Evolutionary conservation across 306 rosid genomes (phyloP).

Genomic region (Rubus parviflorus): DNA sequence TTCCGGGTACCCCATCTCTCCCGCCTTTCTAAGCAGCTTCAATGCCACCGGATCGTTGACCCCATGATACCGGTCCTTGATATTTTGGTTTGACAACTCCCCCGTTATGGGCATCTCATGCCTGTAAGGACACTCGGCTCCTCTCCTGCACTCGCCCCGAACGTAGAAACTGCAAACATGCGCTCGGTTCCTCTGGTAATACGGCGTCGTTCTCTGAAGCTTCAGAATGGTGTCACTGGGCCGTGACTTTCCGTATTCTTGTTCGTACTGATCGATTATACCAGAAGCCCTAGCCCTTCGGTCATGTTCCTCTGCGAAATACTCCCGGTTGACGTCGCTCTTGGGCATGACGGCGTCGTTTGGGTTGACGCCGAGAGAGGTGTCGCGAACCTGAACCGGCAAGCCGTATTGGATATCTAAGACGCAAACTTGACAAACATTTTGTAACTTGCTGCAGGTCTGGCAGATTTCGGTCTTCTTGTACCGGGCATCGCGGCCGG

Average conservation of each 20-base stretch:
- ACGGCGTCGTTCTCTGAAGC: constrained; percentile 88
- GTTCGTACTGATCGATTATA: neutral
- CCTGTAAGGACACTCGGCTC: constrained; percentile 88
- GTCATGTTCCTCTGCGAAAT: constrained; percentile 87
- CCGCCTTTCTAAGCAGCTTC: constrained; percentile 88
- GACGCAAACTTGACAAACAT: constrained; percentile 90
- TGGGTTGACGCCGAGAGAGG: constrained; percentile 68
- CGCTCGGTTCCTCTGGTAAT: constrained; percentile 81
- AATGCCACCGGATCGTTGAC: constrained; percentile 89
- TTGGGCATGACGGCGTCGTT: constrained; percentile 74
- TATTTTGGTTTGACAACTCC: constrained; percentile 85
- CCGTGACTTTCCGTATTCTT: constrained; percentile 74
- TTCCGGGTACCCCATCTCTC: constrained; percentile 79
- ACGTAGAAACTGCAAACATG: constrained; percentile 83
- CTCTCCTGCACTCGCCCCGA: constrained; percentile 84
- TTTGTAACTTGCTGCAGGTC: constrained; percentile 82
- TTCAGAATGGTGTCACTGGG: constrained; percentile 83
- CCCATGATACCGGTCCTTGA: constrained; percentile 93
- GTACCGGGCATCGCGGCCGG: constrained; percentile 82
- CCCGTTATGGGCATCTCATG: constrained; percentile 96
- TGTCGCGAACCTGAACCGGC: constrained; percentile 83
- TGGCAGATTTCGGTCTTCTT: constrained; percentile 88
- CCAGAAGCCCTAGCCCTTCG: constrained; percentile 67
- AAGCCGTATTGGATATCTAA: constrained; percentile 83
- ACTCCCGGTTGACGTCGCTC: constrained; percentile 89